Evolutionary conservation across 768 basidiomycete species (phyloP).

Genomic region (Tephrocybe sp.): DNA sequence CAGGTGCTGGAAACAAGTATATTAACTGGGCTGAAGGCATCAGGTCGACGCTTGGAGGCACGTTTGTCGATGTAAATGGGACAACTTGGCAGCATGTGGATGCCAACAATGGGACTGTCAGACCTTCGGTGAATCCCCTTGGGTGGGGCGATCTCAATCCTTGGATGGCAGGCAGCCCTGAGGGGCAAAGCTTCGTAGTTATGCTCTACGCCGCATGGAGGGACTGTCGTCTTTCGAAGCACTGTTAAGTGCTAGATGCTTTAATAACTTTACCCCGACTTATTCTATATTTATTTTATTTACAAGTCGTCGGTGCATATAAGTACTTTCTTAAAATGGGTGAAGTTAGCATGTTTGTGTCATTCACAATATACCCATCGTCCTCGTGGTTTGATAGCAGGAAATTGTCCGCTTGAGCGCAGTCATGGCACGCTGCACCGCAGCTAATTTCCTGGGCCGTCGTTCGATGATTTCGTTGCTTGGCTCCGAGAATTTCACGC

Average conservation of each 20-base stretch:
- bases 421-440: slow-evolving; percentile 25
- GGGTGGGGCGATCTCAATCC: slow-evolving; percentile 29
- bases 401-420: slow-evolving; percentile 27
- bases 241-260: no score
- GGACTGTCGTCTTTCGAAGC: slow-evolving; percentile 28
- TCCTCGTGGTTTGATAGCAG: slow-evolving; percentile 16
- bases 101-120: slow-evolving; percentile 28
- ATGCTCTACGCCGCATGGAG: slow-evolving; percentile 40
- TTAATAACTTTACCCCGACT: no score
- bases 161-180: slow-evolving; percentile 35
- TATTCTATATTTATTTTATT: no score
- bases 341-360: slow-evolving; percentile 20
- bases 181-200: slow-evolving; percentile 37
- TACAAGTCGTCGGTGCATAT: no score
- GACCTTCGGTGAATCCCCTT: slow-evolving; percentile 38
- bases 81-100: slow-evolving; percentile 23
- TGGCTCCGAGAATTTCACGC: slow-evolving; percentile 25
- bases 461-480: slow-evolving; percentile 8
- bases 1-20: slow-evolving; percentile 19
- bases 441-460: slow-evolving; percentile 31
- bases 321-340: slow-evolving; percentile 24
- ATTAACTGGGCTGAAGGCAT: slow-evolving; percentile 37
- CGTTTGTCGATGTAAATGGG: slow-evolving; percentile 10
- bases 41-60: slow-evolving; percentile 24
- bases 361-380: slow-evolving; percentile 18